Evolutionary conservation across 1,139 yeast species (phyloP), one percentile per base, ranked within the genome.

Genomic region (Geotrichum australiense): DNA sequence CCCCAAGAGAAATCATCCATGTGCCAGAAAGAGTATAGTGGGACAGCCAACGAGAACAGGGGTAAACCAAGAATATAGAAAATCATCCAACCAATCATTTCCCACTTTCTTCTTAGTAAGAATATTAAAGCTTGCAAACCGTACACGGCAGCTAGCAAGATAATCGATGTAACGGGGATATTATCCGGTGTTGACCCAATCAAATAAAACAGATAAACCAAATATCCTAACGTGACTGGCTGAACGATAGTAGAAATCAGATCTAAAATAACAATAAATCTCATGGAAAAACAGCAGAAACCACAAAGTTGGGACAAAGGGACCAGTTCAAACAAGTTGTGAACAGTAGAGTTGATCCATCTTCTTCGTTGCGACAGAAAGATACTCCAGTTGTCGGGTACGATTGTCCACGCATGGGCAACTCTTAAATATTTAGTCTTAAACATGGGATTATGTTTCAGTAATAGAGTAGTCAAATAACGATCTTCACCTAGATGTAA

Each of bases 401-500:
- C 67, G 20, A 56, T 56, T 2, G 67, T 63, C 42, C 50, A 45
- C 12, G 65, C 63, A 21, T 53, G 49, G 2, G 67, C 67, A 34
- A 56, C 60, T 3, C 63, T 58, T 10, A 55, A 52, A 45, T 63
- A 63, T 40, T 55, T 53, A 41, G 53, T 55, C 27, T 56, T 51
- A 60, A 57, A 53, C 11, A 47, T 48, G 8, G 62, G 54, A 43
- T 58, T 62, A 40, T 54, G 46, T 48, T 62, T 61, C 14, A 66
- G 54, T 41, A 66, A 47, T 40, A 66, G 49, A 0, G 70, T 66
- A 3, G 70, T 65, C 47, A 66, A 49, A 44, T 65, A 66, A 41
- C 70, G 62, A 51, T 66, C 70, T 43, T 66, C 70, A 41, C 70
- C 70, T 11, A 66, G 57, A 43, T 65, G 68, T 35, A 66, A 53